These are phyloP conservation scores for Telopea speciosissima DNA, from an alignment of 177 flowering plant genomes.

Conservation along the genomic window DNA sequence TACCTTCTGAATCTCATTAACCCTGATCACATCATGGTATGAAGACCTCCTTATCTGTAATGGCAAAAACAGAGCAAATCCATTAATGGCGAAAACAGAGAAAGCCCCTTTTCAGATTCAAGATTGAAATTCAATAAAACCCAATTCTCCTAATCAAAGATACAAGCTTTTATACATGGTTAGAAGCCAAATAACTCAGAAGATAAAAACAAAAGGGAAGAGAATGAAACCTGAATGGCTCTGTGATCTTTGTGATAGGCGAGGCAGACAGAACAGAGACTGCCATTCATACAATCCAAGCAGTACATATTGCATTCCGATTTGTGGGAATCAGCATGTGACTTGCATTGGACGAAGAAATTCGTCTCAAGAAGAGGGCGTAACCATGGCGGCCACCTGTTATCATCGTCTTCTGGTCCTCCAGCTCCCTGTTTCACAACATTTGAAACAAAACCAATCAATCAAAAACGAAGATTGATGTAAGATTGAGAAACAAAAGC, in stretches of 20 bases:
- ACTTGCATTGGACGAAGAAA: constrained; percentile 59
- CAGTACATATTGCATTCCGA: constrained; percentile 76
- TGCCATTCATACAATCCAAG: constrained; percentile 56
- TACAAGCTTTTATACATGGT: too few species aligned
- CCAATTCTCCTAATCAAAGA: too few species aligned
- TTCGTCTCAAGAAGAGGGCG: constrained; percentile 36
- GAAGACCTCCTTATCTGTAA: constrained; percentile 68
- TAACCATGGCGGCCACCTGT: constrained; percentile 61
- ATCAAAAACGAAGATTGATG: too few species aligned
- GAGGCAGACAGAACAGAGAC: constrained; percentile 60
- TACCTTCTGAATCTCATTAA: constrained; percentile 58
- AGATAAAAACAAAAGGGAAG: not conserved
- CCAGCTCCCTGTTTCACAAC: constrained; percentile 26
- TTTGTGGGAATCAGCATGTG: constrained; percentile 52
- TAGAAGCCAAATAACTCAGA: not conserved
- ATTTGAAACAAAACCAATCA: not conserved
- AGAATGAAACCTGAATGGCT: constrained; percentile 44
- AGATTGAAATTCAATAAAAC: not conserved
- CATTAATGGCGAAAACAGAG: not conserved
- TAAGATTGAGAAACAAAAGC: not conserved
- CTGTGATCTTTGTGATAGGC: constrained; percentile 45
- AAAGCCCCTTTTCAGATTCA: not conserved
- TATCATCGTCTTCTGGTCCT: constrained; percentile 26
- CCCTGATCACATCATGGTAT: constrained; percentile 69
- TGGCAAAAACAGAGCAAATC: not conserved